Base-by-base conservation (phyloP, 169 alveolate genomes). In the Eimeria necatrix region DNA sequence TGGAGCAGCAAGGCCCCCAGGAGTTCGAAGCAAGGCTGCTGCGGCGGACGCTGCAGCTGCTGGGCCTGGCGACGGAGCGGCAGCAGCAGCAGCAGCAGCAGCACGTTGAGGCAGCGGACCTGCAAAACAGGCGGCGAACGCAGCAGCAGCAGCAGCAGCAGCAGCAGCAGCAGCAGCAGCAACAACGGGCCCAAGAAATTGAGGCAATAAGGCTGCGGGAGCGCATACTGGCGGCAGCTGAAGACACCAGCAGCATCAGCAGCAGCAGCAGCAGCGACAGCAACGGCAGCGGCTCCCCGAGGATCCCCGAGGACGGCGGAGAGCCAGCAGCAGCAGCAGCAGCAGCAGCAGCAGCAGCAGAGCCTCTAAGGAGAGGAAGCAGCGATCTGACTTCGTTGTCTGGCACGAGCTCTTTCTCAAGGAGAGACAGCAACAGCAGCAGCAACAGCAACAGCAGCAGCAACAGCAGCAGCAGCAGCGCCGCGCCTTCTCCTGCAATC, bases 41-140 rank as follows among this genome's bases (percentile, higher is more conserved):
- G 78, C 78, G 26, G 20, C 78, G 78, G 78, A 68, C 78, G 78
- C 78, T 68, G 52, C 70, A 26, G 64, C 88, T 10, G 26, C 70
- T 53, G 7, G 64, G 88, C 71, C 46, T 53, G 64, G 48, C 88
- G 18, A 46, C 48, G 60, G 85, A 41, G 22, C 59, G 32, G 60
- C 59, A 41, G 85, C 53, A 22, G 60, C 60, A 51, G 59, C 85
- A 26, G 60, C 64, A 18, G 49, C 59, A 56, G 78, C 60, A 83
- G 59, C 60, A 48, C 76, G 46, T 12, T 20, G 46, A 20, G 76
- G 5, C 32, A 64, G 41, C 41, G 32, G 76, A 9, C 76, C 24
- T 24, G 56, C 48, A n/a, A 51, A 5, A 18, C 20, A n/a, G 52
- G 48, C 24, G 7, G 86, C 16, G 41, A 18, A 48, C 16, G 52